Conservation (phyloP, 139 green algal species). For the Chlorella sp. region DNA sequence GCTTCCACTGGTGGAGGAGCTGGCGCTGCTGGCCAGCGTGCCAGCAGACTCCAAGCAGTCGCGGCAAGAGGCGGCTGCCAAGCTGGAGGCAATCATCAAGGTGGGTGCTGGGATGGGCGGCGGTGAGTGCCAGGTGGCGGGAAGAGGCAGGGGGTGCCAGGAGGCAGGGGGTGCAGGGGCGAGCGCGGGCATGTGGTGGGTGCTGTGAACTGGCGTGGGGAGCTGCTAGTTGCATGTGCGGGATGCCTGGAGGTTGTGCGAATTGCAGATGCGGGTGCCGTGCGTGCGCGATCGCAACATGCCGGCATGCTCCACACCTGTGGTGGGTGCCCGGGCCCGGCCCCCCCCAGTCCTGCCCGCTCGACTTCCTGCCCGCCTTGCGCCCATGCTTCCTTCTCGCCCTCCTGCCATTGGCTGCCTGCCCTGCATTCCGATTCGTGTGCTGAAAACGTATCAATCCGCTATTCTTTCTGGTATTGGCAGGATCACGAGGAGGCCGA, state of each 20-base stretch:
- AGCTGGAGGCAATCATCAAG: constrained; percentile 36
- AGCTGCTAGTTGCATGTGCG: no score
- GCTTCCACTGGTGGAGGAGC: constrained; percentile 56
- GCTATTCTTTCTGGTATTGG: no score
- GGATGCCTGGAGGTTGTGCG: no score
- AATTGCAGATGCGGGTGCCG: no score
- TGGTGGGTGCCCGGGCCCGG: no score
- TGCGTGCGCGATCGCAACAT: no score
- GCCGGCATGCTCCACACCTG: no score
- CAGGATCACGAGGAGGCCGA: constrained; percentile 61
- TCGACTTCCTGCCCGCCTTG: background rate
- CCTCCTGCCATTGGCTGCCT: background rate
- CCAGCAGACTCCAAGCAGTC: constrained; percentile 22
- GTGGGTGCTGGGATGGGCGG: background rate
- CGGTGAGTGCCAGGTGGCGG: background rate
- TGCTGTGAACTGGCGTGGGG: no score
- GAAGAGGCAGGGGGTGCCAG: background rate
- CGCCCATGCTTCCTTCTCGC: background rate
- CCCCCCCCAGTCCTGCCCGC: background rate
- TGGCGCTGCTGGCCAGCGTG: constrained; percentile 36
- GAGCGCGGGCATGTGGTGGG: no score
- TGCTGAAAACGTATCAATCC: background rate
- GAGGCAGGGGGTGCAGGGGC: background rate
- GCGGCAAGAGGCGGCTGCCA: constrained; percentile 1
- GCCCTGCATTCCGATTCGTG: background rate